Conservation (phyloP, 306 rosid genomes). For the Crataegus laevigata region DNA sequence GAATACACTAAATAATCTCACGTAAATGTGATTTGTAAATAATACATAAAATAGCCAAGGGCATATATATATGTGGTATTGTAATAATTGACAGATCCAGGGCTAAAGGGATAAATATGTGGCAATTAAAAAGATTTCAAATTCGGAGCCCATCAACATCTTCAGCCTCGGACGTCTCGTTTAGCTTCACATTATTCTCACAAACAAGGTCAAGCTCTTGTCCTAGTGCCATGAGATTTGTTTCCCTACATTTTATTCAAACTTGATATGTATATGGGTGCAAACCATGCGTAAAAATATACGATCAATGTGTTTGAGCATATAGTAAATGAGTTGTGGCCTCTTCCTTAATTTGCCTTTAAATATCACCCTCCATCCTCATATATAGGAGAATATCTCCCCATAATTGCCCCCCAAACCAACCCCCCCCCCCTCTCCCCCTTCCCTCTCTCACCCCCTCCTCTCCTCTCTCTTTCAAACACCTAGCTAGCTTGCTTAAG, state of each 20-base stretch:
- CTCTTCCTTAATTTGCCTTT: not conserved
- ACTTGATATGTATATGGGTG: too few relatives aligned
- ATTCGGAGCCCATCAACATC: not conserved
- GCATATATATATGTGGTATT: rapidly evolving
- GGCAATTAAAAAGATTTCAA: not conserved
- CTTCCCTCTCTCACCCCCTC: too few relatives aligned
- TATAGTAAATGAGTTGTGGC: not conserved
- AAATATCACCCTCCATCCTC: not conserved
- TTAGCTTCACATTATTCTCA: not conserved
- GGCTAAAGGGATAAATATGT: not conserved
- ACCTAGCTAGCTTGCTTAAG: too few relatives aligned
- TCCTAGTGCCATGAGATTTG: too few relatives aligned
- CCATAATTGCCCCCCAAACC: too few relatives aligned
- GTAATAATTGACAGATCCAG: not conserved
- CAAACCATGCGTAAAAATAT: too few relatives aligned
- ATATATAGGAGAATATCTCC: not conserved
- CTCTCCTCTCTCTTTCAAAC: too few relatives aligned
- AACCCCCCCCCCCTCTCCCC: too few relatives aligned
- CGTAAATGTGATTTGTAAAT: not conserved
- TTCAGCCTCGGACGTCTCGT: not conserved
- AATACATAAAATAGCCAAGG: not conserved
- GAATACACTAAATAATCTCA: too few relatives aligned
- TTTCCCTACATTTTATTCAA: too few relatives aligned
- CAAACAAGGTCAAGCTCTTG: not conserved
- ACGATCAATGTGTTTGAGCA: too few relatives aligned